Base-by-base conservation (phyloP, 306 rosid genomes). In the Cicer judaicum region DNA sequence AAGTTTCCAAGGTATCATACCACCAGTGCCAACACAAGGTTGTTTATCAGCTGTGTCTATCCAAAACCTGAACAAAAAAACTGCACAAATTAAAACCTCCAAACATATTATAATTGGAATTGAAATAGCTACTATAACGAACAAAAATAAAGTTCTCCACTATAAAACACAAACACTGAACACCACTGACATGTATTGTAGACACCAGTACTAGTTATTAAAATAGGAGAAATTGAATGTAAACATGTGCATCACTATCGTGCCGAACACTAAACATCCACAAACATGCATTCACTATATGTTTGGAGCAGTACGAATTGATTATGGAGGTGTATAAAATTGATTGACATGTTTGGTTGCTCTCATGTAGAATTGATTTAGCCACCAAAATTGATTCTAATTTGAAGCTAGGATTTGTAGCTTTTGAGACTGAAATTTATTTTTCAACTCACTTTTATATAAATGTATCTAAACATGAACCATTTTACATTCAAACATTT, bases 11-110 rank as follows among this genome's bases (percentile, higher is more conserved):
- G 99, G 97, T 74, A 92, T 84, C 89, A 87, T 74, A 72, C 99
- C 99, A 61, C 99, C 99, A 38, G 98, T 94, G 36, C 98, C 99
- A 13, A 94, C 59, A 29, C 99, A 89, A 13, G 99, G 99, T 72
- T 94, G 99, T 77, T 92, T 92, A 81, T 94, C 99, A 1, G 97
- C 95, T 2, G 95, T 89, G 76, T 94, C 97, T 42, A 92, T 81
- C 99, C 98, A 94, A 84, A 77, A 92, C 87, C 99, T 92, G 83
- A 40, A 44, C 21, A 48, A 59, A 77, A 56, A 73, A 7, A 60
- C 42, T 1, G 67, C 78, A 72, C 55, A 73, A 65, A 76, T 62
- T 46, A 55, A 47, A 71, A 69, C 56, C 64, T 19, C 38, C 46
- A 46, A 70, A 73, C 6, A 68, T 16, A 70, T 54, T 10, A 53